Evolutionary conservation across 208 protist species (phyloP), one percentile per base, ranked within the genome.

Genomic region (Leishmania guyanensis): DNA sequence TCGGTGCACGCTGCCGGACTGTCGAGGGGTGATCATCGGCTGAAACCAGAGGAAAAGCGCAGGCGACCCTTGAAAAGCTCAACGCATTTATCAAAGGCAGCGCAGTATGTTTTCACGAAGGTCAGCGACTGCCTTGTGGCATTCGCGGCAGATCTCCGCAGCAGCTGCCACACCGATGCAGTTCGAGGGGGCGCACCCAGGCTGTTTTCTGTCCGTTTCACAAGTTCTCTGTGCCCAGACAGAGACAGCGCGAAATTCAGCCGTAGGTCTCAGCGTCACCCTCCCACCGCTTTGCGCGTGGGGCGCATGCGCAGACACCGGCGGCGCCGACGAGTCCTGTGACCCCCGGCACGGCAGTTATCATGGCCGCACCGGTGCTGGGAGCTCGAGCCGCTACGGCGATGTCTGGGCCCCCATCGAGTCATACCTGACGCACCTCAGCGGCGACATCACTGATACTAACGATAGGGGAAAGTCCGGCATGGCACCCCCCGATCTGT

Each of bases 271-370:
- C 65, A 89, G 86, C 68, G 54, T 93, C 60, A 79, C 84, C 17
- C 48, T 93, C 46, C 90, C 90, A 14, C 90, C 90, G 48, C 70
- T 91, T 50, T 90, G 82, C 76, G 82, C 82, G 12, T 93, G 87
- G 88, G 68, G 77, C 6, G 53, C 58, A 26, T 69, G 39, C 29
- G 53, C 46, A 54, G 68, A 14, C 50, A 36, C 1, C 39, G 77
- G 6, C 64, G 46, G 5, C 5, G 16, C 36, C 54, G 70, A 56
- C 22, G 39, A 46, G 69, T 1, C 43, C 75, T 39, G 26, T 54
- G 36, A 8, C 58, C 4, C 6, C 22, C 22, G 33, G 20, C 81
- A 17, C 53, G 65, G 14, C 53, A 56, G 10, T 56, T 12, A 46
- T 46, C 43, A 20, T 56, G 53, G 53, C 53, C 53, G 53, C 17